Evolutionary conservation across 2,329 filamentous ascomycete species (phyloP).

Genomic region (Claviceps sp.): DNA sequence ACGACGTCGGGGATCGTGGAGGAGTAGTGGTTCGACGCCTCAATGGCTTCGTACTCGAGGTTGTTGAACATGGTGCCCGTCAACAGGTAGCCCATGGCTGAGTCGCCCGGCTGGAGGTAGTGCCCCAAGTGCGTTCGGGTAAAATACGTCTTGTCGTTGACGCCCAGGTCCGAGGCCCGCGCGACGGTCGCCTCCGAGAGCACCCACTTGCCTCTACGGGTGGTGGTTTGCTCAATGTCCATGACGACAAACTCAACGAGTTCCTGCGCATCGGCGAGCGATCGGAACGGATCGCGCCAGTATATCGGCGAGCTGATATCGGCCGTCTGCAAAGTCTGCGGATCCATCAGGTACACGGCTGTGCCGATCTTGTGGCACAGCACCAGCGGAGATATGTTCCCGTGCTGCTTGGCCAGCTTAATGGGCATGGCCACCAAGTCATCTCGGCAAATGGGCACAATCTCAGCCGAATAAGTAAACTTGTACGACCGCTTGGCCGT

Average conservation of each 20-base stretch:
- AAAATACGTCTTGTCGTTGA: slow-evolving; percentile 80
- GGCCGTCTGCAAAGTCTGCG: slow-evolving; percentile 78
- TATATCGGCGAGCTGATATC: slow-evolving; percentile 74
- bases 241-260: slow-evolving; percentile 89
- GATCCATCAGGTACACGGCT: slow-evolving; percentile 77
- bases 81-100: slow-evolving; percentile 86
- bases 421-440: slow-evolving; percentile 89
- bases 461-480: slow-evolving; percentile 77
- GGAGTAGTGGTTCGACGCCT: slow-evolving; percentile 61
- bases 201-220: slow-evolving; percentile 65
- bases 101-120: slow-evolving; percentile 78
- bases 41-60: slow-evolving; percentile 67
- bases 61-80: slow-evolving; percentile 90
- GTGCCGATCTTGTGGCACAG: slow-evolving; percentile 85
- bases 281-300: slow-evolving; percentile 79
- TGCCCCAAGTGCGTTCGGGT: slow-evolving; percentile 80
- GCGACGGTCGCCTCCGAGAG: slow-evolving; percentile 83
- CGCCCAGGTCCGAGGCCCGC: slow-evolving; percentile 71
- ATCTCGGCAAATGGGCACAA: slow-evolving; percentile 94
- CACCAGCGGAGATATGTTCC: slow-evolving; percentile 77
- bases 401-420: slow-evolving; percentile 71
- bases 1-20: slow-evolving; percentile 81
- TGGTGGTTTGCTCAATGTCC: slow-evolving; percentile 74
- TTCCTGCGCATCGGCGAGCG: slow-evolving; percentile 71
- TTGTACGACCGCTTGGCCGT: slow-evolving; percentile 89